Evolutionary conservation across 768 basidiomycete genomes (phyloP).

Genomic region (Russula olivacea): DNA sequence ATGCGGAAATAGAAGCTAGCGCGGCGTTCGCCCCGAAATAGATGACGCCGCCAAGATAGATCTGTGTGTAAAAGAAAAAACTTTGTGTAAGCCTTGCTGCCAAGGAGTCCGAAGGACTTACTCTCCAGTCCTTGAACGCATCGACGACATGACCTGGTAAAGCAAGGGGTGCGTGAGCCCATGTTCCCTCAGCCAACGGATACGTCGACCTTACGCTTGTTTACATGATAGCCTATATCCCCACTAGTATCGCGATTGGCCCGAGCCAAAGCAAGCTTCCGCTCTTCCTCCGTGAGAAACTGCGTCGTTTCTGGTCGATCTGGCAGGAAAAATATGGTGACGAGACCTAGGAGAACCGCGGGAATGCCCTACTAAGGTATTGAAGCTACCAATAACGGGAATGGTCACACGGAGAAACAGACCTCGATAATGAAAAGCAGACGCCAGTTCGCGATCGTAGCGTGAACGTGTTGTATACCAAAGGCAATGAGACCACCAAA

Average conservation of each 20-base stretch:
- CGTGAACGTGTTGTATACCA: constrained; percentile 59
- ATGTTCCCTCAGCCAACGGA: background rate
- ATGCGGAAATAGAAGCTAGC: constrained; percentile 73
- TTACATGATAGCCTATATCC: constrained; percentile 58
- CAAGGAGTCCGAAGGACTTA: constrained; percentile 28
- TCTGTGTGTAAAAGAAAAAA: constrained; percentile 35
- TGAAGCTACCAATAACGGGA: background rate
- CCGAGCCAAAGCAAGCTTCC: constrained; percentile 58
- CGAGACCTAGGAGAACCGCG: constrained; percentile 54
- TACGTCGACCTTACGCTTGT: constrained; percentile 42
- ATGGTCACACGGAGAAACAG: constrained; percentile 8
- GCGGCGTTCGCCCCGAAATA: constrained; percentile 77
- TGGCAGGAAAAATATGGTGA: constrained; percentile 54
- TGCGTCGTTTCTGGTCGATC: constrained; percentile 65
- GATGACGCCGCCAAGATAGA: constrained; percentile 62
- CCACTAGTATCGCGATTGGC: constrained; percentile 62
- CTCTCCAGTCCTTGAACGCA: constrained; percentile 70
- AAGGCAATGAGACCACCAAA: constrained; percentile 83
- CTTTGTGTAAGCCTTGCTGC: background rate
- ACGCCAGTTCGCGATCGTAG: constrained; percentile 48
- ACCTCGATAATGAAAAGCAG: constrained; percentile 73
- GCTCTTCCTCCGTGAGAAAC: constrained; percentile 46
- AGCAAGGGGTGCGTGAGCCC: background rate
- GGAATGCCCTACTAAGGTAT: constrained; percentile 50
- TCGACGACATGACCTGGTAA: constrained; percentile 50